Evolutionary conservation across 805 yeast genomes (phyloP), one percentile per base, ranked within the genome.

Genomic region (Tetrapisispora namnaoensis): DNA sequence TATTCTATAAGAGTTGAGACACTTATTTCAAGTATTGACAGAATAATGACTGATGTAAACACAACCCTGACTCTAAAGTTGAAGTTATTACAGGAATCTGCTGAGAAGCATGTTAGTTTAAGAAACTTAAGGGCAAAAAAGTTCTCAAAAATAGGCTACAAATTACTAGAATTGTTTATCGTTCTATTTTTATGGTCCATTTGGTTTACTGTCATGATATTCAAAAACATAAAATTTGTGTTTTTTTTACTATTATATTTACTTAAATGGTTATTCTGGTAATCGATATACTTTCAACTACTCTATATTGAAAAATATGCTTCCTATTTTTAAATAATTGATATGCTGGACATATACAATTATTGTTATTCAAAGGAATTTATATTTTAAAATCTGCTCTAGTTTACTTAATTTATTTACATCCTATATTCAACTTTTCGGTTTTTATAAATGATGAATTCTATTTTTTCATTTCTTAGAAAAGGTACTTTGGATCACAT

Each of bases 11-110:
- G 71, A 58, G 73, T 82, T 37, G 89, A 83, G 56, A 79, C 76
- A 45, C 60, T 82, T 48, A 67, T 83, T 42, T 78, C 82, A 16
- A 70, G 73, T 36, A 78, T 84, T 46, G 89, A 83, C 64, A 69
- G 90, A 53, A 75, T 83, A 11, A 76, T 81, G 50, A 83, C 87
- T 51, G 90, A 83, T 57, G 78, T 84, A 47, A 84, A 80, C 60
- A 83, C 91, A 0, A 80, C 88, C 1, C 62, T 83, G 40, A 74
- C 87, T 11, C 65, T 84, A 51, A 82, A 81, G 54, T 67, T 83
- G 28, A 68, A 66, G 51, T 52, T 60, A 18, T 61, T 62, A 32
- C 67, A 65, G 48, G 68, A 65, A 38, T 59, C 61, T 40, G 58
- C 64, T 2, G 66, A 63, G 46, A 56, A 57, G n/a, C 57, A 54